These are phyloP conservation scores for Mortierella sp. DNA, from an alignment of 371 early-diverging fungal genomes.

Conservation along the genomic window DNA sequence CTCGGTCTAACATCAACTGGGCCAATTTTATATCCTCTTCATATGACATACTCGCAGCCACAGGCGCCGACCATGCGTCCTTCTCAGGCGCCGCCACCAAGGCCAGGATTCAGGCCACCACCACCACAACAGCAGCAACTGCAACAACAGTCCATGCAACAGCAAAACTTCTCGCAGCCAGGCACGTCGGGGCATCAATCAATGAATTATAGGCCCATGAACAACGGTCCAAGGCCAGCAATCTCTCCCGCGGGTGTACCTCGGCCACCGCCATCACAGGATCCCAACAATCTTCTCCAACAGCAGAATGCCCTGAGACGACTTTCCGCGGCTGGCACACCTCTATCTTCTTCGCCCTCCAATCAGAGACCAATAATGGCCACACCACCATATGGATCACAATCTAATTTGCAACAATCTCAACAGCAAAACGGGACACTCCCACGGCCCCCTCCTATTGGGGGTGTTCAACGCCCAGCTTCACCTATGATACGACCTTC, in stretches of 20 bases:
- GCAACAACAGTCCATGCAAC: conserved; percentile 19
- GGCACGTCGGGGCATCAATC: conserved; percentile 25
- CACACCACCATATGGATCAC: conserved; percentile 35
- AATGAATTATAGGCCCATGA: conserved; percentile 37
- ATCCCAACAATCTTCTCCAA: conserved; percentile 26
- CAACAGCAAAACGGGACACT: conserved; percentile 23
- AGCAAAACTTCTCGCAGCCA: conserved; percentile 21
- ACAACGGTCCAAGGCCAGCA: conserved; percentile 32
- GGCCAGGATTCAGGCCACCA: conserved; percentile 48
- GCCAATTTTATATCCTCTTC: background rate
- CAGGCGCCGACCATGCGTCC: conserved; percentile 43
- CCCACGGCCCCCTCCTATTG: conserved; percentile 40
- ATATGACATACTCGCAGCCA: conserved; percentile 46
- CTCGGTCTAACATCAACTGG: background rate
- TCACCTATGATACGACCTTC: conserved; percentile 55
- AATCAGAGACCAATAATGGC: conserved; percentile 44
- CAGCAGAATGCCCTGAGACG: conserved; percentile 33
- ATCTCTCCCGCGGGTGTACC: conserved; percentile 23
- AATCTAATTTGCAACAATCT: conserved; percentile 17
- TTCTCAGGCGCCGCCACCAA: conserved; percentile 44
- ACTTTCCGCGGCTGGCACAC: conserved; percentile 27
- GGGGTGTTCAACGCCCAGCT: conserved; percentile 38
- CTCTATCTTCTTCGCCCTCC: conserved; percentile 35
- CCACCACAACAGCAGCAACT: conserved; percentile 29
- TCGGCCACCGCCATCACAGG: conserved; percentile 29